Conservation (phyloP, 148 eudicot species). For the Rhododendron ferrugineum region DNA sequence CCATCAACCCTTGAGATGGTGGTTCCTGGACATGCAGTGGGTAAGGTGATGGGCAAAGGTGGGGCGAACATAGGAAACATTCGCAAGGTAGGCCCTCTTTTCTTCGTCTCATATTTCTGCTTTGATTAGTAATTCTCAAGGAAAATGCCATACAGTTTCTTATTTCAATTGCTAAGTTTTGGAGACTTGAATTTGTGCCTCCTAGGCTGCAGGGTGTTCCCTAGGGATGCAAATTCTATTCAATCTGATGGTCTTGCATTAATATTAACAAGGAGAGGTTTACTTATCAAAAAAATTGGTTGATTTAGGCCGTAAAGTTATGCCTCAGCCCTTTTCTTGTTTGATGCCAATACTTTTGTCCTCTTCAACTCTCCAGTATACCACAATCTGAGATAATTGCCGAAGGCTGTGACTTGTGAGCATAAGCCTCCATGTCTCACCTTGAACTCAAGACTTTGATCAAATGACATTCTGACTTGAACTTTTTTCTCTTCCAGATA, state of each 20-base stretch:
- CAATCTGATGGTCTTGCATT: neutral
- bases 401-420: neutral
- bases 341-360: neutral
- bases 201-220: neutral
- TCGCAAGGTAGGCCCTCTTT: slow-evolving; percentile 49
- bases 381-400: neutral
- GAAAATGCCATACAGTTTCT: neutral
- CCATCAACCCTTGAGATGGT: slow-evolving; percentile 70
- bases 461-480: slow-evolving; percentile 13
- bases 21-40: slow-evolving; percentile 75
- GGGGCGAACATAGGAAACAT: slow-evolving; percentile 82
- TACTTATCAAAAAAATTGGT: neutral
- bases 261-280: neutral
- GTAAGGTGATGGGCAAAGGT: slow-evolving; percentile 83
- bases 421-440: neutral
- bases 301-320: neutral
- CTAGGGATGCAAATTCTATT: neutral
- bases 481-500: slow-evolving; percentile 49
- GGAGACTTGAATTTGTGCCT: neutral
- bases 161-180: neutral
- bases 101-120: neutral
- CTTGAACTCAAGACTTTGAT: neutral
- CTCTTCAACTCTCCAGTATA: neutral
- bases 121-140: neutral
- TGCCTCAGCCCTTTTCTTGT: neutral